phyloP scores from a whole-genome alignment of 352 stramenopile genomes.

The Phytophthora tentaculata region DNA sequence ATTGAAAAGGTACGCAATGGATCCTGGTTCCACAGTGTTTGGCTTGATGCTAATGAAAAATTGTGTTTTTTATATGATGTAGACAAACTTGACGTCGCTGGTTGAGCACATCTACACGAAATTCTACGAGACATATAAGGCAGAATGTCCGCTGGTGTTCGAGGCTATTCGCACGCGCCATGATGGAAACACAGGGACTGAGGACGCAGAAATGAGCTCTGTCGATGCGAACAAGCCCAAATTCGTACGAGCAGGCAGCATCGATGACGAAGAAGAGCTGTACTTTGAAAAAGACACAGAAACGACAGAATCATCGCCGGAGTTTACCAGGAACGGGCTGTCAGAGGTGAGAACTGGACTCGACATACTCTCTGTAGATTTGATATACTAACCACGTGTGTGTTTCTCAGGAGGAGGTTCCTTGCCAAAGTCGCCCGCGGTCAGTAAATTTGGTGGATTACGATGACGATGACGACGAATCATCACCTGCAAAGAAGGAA shows the following conservation, averaged over 20 bases:
- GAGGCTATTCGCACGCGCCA: slow-evolving; percentile 68
- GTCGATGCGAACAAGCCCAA: slow-evolving; percentile 45
- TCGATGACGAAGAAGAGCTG: slow-evolving; percentile 79
- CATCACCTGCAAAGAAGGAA: slow-evolving; percentile 41
- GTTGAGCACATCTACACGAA: slow-evolving; percentile 84
- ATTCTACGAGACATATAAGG: slow-evolving; percentile 79
- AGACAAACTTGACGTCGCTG: slow-evolving; percentile 73
- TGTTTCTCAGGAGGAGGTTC: slow-evolving; percentile 48
- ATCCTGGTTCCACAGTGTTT: neutral
- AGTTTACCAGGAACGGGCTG: slow-evolving; percentile 45
- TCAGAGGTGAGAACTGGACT: slow-evolving; percentile 46
- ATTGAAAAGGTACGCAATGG: slow-evolving; percentile 65
- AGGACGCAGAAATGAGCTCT: slow-evolving; percentile 20
- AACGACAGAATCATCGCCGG: slow-evolving; percentile 38
- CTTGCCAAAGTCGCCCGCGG: slow-evolving; percentile 47
- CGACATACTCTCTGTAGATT: neutral
- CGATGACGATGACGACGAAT: slow-evolving; percentile 68
- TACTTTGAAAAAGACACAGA: slow-evolving; percentile 85
- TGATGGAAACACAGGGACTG: slow-evolving; percentile 52
- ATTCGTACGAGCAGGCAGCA: slow-evolving; percentile 58
- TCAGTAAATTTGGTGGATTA: slow-evolving; percentile 77
- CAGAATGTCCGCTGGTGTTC: slow-evolving; percentile 75
- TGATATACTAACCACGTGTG: slow-evolving; percentile 4
- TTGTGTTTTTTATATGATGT: slow-evolving; percentile 18
- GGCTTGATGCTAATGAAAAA: neutral